A percentile compares a stretch with the other conserved stretches of the same genome.
Evolutionary conservation across 2,329 filamentous ascomycete species (phyloP).

Genomic region (Cytospora mali): DNA sequence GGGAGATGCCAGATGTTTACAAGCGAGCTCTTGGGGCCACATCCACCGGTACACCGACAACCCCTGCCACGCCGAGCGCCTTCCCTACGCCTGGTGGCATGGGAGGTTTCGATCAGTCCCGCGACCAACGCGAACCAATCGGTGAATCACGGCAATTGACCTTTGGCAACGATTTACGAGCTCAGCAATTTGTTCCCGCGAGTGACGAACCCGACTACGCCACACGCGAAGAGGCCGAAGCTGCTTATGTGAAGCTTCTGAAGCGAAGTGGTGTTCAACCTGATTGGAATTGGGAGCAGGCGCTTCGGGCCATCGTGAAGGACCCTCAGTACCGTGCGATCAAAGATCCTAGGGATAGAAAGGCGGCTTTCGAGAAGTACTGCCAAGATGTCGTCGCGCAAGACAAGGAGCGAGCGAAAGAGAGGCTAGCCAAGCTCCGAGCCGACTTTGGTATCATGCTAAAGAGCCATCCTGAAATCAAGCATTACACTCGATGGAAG

Average conservation of each 20-base stretch:
- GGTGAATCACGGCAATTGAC: constrained; percentile 62
- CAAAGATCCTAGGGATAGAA: constrained; percentile 88
- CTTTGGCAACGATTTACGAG: constrained; percentile 57
- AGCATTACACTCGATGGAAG: constrained; percentile 96
- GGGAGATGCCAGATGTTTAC: constrained; percentile 88
- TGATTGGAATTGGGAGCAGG: constrained; percentile 91
- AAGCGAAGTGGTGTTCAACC: constrained; percentile 83
- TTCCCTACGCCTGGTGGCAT: constrained; percentile 46
- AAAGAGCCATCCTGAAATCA: constrained; percentile 94
- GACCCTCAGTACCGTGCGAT: constrained; percentile 92
- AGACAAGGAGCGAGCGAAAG: constrained; percentile 93
- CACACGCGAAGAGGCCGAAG: constrained; percentile 84
- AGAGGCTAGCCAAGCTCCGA: constrained; percentile 87
- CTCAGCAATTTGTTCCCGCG: constrained; percentile 63
- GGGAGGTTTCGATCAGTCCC: constrained; percentile 33
- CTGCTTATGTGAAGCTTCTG: constrained; percentile 88
- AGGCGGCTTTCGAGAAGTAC: constrained; percentile 92
- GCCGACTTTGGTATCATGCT: constrained; percentile 96
- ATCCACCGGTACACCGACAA: constrained; percentile 50
- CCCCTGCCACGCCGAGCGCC: constrained; percentile 46
- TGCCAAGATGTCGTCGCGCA: constrained; percentile 85
- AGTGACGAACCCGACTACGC: constrained; percentile 77
- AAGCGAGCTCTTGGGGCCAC: constrained; percentile 66
- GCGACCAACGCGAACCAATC: constrained; percentile 40
- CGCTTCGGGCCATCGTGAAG: constrained; percentile 81